These are phyloP conservation scores for Calonectria henricotiae DNA, from an alignment of 2,329 filamentous ascomycete species.

Conservation along the genomic window DNA sequence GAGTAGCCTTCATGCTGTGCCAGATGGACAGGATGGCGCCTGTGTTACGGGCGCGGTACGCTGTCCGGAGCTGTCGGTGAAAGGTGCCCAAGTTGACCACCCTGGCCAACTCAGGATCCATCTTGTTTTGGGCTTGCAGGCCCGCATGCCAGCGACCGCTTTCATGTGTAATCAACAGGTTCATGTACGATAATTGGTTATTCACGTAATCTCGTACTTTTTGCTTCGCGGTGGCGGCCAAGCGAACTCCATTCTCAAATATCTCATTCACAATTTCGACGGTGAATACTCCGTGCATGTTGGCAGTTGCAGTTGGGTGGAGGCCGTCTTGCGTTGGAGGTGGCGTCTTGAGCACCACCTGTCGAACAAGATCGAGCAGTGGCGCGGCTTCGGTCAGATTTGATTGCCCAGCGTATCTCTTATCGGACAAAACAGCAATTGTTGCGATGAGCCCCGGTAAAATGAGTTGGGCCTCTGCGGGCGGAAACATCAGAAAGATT, in stretches of 20 bases:
- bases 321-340: background rate
- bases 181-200: constrained; percentile 53
- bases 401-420: constrained; percentile 36
- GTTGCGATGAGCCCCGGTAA: constrained; percentile 57
- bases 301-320: constrained; percentile 11
- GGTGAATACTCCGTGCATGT: constrained; percentile 36
- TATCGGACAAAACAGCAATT: constrained; percentile 54
- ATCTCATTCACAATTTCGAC: constrained; percentile 44
- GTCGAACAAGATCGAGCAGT: constrained; percentile 52
- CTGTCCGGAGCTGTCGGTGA: constrained; percentile 53
- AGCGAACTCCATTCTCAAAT: constrained; percentile 42
- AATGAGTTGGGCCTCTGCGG: constrained; percentile 48
- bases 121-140: constrained; percentile 12
- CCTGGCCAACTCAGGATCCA: constrained; percentile 29
- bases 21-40: constrained; percentile 56
- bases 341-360: constrained; percentile 41
- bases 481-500: constrained; percentile 55
- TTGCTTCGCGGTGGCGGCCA: constrained; percentile 39
- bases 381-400: constrained; percentile 49
- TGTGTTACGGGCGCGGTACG: constrained; percentile 53
- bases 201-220: constrained; percentile 47
- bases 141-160: constrained; percentile 47
- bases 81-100: constrained; percentile 42
- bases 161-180: constrained; percentile 47
- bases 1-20: constrained; percentile 53